Evolutionary conservation across 2,329 filamentous ascomycete genomes (phyloP).

Genomic region (Penicillium sp.): DNA sequence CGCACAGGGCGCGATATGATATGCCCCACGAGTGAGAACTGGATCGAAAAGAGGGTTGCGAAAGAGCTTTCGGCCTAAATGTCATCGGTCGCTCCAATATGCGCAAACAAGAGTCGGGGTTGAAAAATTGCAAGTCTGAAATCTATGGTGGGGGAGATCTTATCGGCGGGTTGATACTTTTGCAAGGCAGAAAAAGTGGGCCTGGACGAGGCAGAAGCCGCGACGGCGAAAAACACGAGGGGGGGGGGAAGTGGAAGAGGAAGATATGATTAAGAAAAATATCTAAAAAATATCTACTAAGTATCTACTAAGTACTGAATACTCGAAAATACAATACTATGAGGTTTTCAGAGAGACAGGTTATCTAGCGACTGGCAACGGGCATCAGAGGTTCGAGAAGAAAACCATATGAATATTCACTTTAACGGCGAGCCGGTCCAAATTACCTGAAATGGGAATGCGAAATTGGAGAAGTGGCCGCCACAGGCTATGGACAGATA

Average conservation of each 20-base stretch:
- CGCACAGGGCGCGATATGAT: neutral
- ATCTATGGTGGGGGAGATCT: constrained; percentile 13
- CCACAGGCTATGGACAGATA: constrained; percentile 27
- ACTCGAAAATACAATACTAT: neutral
- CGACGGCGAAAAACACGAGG: constrained; percentile 17
- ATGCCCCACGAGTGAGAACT: neutral
- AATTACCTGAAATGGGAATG: constrained; percentile 7
- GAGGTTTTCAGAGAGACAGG: too few species aligned
- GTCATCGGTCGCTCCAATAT: neutral
- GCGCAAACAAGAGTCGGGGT: neutral
- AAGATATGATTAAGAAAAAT: neutral
- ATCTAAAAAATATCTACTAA: neutral
- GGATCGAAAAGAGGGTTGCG: neutral
- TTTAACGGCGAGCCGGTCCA: neutral
- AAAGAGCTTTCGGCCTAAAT: neutral
- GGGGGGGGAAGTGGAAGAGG: too few species aligned
- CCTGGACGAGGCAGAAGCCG: too few species aligned
- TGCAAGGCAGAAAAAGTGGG: too few species aligned
- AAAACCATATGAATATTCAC: constrained; percentile 3
- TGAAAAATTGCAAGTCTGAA: neutral
- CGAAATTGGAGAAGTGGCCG: constrained; percentile 14
- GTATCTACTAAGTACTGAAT: neutral
- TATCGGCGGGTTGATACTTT: constrained; percentile 17
- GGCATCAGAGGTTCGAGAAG: too few species aligned
- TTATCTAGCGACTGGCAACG: too few species aligned